These are phyloP conservation scores for Panicum virgatum DNA, from an alignment of 202 grass and related monocot species.

Conservation along the genomic window DNA sequence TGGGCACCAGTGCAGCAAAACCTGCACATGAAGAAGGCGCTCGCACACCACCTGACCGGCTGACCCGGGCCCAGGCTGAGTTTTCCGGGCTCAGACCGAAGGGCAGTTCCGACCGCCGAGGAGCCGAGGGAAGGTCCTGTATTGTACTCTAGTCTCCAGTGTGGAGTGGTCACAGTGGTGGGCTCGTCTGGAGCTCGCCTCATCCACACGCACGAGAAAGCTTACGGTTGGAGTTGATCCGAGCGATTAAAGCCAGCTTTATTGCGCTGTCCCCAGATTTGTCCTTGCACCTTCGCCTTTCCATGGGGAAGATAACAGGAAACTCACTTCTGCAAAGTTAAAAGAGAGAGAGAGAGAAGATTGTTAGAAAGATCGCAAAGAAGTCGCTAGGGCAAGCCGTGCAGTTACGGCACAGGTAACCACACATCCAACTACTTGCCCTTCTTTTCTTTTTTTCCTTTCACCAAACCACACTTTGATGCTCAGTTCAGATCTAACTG, in stretches of 20 bases:
- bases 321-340: not conserved
- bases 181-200: not conserved
- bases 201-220: slow-evolving; percentile 35
- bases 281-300: slow-evolving; percentile 30
- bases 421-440: not conserved
- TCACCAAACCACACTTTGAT: slow-evolving; percentile 41
- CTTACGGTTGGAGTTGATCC: slow-evolving; percentile 25
- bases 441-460: not conserved
- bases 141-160: not conserved
- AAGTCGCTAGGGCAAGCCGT: not conserved
- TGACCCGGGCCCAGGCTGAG: too few species aligned
- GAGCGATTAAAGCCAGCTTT: slow-evolving; percentile 40
- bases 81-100: too few species aligned
- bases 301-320: not conserved
- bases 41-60: too few species aligned
- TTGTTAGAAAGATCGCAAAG: not conserved
- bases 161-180: too few species aligned
- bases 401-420: slow-evolving; percentile 30
- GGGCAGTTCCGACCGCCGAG: too few species aligned
- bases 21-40: too few species aligned
- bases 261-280: slow-evolving; percentile 47
- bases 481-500: slow-evolving; percentile 39
- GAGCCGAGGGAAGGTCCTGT: too few species aligned
- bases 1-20: too few species aligned
- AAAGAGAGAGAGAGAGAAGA: not conserved